Base-by-base conservation (phyloP, 345 rosid species). In the Pelargonium nanum region DNA sequence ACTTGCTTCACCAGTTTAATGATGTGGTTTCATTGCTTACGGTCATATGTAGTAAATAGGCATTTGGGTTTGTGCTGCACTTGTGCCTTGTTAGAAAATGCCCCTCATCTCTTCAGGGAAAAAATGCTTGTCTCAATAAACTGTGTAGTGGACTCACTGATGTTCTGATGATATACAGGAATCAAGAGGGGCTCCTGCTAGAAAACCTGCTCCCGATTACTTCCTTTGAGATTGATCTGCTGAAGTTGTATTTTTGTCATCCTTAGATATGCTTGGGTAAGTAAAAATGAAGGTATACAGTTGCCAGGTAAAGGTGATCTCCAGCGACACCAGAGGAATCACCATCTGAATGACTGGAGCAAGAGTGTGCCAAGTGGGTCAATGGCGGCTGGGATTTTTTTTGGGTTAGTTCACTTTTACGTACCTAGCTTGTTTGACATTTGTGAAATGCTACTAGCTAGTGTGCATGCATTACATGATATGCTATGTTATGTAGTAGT, bases 161-260 rank as follows among this genome's bases (percentile, higher is more conserved):
- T n/a, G n/a, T n/a, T n/a, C n/a, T 25, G 9, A 55, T 48, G 45
- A 51, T 13, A 66, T 75, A 77, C 84, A 93, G 96, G 97, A 93
- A 62, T 84, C 95, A 19, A 84, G 99, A 78, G 96, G 92, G 22
- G 63, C 96, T 26, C 99, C 92, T 2, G 80, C 92, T 22, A 93
- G 75, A 72, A 93, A 84, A 64, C 92, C 97, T 1, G 90, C 95
- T 23, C 97, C 99, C 19, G 99, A 93, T 78, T 93, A 93, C 80
- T 93, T 93, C 76, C 78, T 93, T 26, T 93, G 78, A 84, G 45
- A 34, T 34, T 15, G 13, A 34, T 34, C 12, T 10, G 45, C 10
- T 34, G 4, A 10, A 34, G 45, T 34, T 34, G 45, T 34, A 34
- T 34, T 34, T 34, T 34, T 34, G 45, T 34, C 45, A 34, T 5